Percentiles rank a stretch among this genome's conserved stretches.
Evolutionary conservation across 1,139 yeast genomes (phyloP).

Genomic region (Waltiozyma sp.): DNA sequence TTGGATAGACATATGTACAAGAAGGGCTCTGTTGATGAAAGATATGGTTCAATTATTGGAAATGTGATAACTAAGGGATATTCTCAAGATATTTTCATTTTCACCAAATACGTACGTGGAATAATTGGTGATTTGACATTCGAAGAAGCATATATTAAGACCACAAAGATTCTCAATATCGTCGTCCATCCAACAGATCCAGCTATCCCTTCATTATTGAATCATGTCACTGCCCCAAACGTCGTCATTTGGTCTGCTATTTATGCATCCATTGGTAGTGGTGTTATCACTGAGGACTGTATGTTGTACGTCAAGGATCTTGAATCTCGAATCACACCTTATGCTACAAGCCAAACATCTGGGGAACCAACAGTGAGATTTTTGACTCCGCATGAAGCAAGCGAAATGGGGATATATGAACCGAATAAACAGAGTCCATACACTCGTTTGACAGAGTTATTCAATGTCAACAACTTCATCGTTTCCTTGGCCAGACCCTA

Average conservation of each 20-base stretch:
- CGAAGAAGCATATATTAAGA: slow-evolving; percentile 83
- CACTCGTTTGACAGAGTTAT: slow-evolving; percentile 78
- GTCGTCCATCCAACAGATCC: slow-evolving; percentile 80
- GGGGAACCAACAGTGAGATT: slow-evolving; percentile 19
- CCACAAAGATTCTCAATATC: slow-evolving; percentile 75
- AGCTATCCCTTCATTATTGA: slow-evolving; percentile 62
- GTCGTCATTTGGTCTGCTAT: slow-evolving; percentile 78
- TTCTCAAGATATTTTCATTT: slow-evolving; percentile 73
- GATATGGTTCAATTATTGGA: slow-evolving; percentile 57
- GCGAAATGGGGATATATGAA: slow-evolving; percentile 16
- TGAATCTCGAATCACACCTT: slow-evolving; percentile 42
- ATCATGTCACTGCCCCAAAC: slow-evolving; percentile 90
- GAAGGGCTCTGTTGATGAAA: slow-evolving; percentile 47
- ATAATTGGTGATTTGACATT: slow-evolving; percentile 81
- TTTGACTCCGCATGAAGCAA: slow-evolving; percentile 37
- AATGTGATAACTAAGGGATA: slow-evolving; percentile 65
- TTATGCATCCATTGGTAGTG: slow-evolving; percentile 52
- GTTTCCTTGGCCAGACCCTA: slow-evolving; percentile 90
- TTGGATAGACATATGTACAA: slow-evolving; percentile 27
- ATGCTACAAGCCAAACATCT: slow-evolving; percentile 4
- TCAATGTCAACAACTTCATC: slow-evolving; percentile 86
- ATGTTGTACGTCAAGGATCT: slow-evolving; percentile 61
- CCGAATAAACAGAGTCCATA: slow-evolving; percentile 52
- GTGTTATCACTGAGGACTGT: slow-evolving; percentile 50
- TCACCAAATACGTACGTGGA: slow-evolving; percentile 66